A percentile compares a stretch with the other conserved stretches of the same genome.
Evolutionary conservation across 805 yeast genomes (phyloP).

Genomic region (Pichia eremophila): DNA sequence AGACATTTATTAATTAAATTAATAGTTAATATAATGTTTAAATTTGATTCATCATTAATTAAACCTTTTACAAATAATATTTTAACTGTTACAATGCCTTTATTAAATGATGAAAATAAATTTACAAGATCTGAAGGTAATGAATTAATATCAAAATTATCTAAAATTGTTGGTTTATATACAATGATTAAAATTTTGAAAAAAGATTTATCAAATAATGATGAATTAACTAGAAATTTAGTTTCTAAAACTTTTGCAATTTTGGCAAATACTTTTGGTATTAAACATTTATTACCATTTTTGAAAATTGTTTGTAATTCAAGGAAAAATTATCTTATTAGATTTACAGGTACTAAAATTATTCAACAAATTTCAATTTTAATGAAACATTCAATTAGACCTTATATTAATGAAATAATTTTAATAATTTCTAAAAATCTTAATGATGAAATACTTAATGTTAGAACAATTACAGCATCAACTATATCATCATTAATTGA

Average conservation of each 20-base stretch:
- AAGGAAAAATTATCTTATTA: constrained; percentile 68
- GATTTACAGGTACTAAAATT: constrained; percentile 73
- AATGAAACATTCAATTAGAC: constrained; percentile 65
- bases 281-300: constrained; percentile 66
- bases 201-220: constrained; percentile 74
- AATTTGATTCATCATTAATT: constrained; percentile 46
- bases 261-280: constrained; percentile 71
- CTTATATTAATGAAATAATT: constrained; percentile 59
- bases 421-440: constrained; percentile 50
- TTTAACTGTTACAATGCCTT: constrained; percentile 65
- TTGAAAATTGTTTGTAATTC: constrained; percentile 70
- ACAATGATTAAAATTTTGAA: constrained; percentile 71
- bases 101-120: constrained; percentile 70
- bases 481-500: constrained; percentile 73
- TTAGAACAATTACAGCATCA: constrained; percentile 61
- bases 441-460: constrained; percentile 57
- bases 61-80: constrained; percentile 69
- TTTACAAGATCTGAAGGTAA: constrained; percentile 70
- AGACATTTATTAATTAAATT: constrained; percentile 74
- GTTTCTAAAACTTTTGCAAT: constrained; percentile 79
- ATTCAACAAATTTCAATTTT: constrained; percentile 67
- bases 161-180: constrained; percentile 77
- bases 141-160: constrained; percentile 63
- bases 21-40: constrained; percentile 57
- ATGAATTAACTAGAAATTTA: constrained; percentile 68